Conservation (phyloP, 1,284 basidiomycete genomes). For the Trichosporon sp. region DNA sequence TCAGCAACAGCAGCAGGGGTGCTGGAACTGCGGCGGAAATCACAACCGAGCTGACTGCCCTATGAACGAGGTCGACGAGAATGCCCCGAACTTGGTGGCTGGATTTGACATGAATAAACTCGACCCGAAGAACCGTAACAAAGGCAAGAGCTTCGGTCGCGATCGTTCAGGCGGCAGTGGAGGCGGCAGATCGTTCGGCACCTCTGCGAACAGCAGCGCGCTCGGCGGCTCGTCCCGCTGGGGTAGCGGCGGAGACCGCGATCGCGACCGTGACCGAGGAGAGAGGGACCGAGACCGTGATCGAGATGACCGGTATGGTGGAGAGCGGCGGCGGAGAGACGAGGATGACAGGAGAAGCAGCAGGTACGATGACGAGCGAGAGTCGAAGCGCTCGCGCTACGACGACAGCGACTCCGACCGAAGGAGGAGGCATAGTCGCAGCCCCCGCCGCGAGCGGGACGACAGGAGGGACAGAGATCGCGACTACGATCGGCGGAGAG, state of each 20-base stretch:
- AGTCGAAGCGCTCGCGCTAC: not conserved
- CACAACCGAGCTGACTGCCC: constrained; percentile 66
- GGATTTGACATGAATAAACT: constrained; percentile 19
- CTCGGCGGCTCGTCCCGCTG: constrained; percentile 18
- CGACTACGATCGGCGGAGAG: not conserved
- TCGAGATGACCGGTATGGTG: not conserved
- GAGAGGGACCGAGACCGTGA: constrained; percentile 8
- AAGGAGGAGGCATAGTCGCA: constrained; percentile 4
- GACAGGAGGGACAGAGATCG: not conserved
- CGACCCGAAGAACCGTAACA: not conserved
- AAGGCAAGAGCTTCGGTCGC: constrained; percentile 3
- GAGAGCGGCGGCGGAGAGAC: not conserved
- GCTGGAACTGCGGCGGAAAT: constrained; percentile 85
- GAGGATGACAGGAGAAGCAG: not conserved
- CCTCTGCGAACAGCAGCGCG: constrained; percentile 10
- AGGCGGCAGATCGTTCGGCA: not conserved
- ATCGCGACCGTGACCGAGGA: not conserved
- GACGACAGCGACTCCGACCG: not conserved
- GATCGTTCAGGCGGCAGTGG: not conserved
- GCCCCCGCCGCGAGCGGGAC: not conserved
- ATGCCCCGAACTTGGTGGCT: constrained; percentile 28
- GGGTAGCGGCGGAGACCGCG: constrained; percentile 6
- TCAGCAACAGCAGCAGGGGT: constrained; percentile 57
- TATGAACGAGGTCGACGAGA: constrained; percentile 19
- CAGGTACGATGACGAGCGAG: not conserved